phyloP scores from a whole-genome alignment of 805 yeast genomes.

The Metschnikowia vanudenii region DNA sequence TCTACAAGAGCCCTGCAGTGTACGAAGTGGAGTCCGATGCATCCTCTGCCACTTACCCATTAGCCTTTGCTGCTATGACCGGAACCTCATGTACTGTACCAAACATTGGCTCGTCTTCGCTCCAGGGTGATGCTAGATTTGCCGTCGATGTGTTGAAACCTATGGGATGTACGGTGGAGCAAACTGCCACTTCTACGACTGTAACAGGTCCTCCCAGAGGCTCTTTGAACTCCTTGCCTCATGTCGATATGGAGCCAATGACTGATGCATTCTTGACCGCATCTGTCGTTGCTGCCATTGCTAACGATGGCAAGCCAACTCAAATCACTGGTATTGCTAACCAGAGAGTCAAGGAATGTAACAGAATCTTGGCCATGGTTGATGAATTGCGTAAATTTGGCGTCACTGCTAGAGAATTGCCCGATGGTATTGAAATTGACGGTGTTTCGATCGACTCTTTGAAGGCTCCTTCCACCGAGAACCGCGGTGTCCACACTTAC shows the following conservation, averaged over 20 bases:
- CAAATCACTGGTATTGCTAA: constrained; percentile 91
- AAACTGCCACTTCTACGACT: constrained; percentile 82
- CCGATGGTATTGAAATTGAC: constrained; percentile 86
- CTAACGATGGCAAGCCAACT: constrained; percentile 57
- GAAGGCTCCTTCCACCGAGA: constrained; percentile 48
- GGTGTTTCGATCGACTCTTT: constrained; percentile 59
- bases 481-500: constrained; percentile 68
- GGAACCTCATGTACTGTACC: constrained; percentile 93
- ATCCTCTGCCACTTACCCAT: constrained; percentile 94
- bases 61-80: constrained; percentile 95
- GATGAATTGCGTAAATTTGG: constrained; percentile 87
- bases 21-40: constrained; percentile 96
- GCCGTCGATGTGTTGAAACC: constrained; percentile 90
- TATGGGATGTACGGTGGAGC: constrained; percentile 91
- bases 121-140: constrained; percentile 97
- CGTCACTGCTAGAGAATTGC: constrained; percentile 76
- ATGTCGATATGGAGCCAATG: constrained; percentile 98
- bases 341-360: constrained; percentile 97
- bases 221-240: constrained; percentile 61
- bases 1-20: constrained; percentile 74
- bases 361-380: constrained; percentile 94
- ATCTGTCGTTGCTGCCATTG: constrained; percentile 94
- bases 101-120: constrained; percentile 84
- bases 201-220: constrained; percentile 86
- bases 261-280: constrained; percentile 98